Conservation (phyloP, 2,329 filamentous ascomycete genomes). For the Aspergillus sp. region DNA sequence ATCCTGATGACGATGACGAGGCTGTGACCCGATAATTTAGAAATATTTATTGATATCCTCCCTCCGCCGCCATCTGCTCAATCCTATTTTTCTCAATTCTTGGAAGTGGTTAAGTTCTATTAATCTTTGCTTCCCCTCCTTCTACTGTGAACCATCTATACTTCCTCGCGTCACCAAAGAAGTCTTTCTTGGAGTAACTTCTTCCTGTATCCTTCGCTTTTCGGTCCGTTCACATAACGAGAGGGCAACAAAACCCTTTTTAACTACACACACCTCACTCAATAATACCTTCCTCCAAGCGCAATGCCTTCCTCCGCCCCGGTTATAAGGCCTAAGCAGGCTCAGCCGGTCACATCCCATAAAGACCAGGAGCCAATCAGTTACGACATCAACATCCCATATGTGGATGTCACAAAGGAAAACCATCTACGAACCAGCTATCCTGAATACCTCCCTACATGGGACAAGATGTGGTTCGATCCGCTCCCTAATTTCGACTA, state of each 20-base stretch:
- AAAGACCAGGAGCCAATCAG: slow-evolving; percentile 36
- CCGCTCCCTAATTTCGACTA: slow-evolving; percentile 47
- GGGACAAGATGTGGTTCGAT: slow-evolving; percentile 50
- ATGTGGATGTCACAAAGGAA: slow-evolving; percentile 43
- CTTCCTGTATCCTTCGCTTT: background rate
- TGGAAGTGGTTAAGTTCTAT: background rate
- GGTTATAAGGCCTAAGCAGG: slow-evolving; percentile 26
- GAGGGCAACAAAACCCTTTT: background rate
- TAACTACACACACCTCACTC: background rate
- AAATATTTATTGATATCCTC: slow-evolving; percentile 18
- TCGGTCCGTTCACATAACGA: background rate
- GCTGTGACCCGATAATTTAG: slow-evolving; percentile 8
- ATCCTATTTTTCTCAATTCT: background rate
- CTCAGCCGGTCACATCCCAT: slow-evolving; percentile 24
- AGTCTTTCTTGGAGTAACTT: slow-evolving; percentile 2
- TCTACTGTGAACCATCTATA: background rate
- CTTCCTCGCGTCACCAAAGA: slow-evolving; percentile 1
- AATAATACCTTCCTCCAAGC: slow-evolving; percentile 1
- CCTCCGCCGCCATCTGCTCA: slow-evolving; percentile 5
- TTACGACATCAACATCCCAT: slow-evolving; percentile 52
- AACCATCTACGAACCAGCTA: slow-evolving; percentile 41
- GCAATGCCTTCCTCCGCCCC: slow-evolving; percentile 36
- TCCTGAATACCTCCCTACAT: slow-evolving; percentile 48
- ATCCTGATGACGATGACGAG: slow-evolving; percentile 18
- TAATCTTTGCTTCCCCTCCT: background rate